phyloP scores from a whole-genome alignment of 75 land plant species.

The Larix kaempferi region DNA sequence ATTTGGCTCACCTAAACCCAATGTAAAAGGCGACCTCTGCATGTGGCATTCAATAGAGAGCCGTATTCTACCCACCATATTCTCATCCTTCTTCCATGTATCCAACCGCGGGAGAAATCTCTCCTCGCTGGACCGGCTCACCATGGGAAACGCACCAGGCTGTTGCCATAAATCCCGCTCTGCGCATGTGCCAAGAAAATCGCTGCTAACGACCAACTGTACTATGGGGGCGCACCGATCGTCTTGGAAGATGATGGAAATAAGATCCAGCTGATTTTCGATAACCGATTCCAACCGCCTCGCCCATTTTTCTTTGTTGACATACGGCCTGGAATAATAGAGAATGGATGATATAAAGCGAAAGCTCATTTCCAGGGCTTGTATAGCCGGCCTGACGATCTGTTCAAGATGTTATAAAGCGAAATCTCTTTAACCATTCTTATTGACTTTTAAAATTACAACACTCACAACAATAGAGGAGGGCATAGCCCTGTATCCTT shows the following conservation, averaged over 20 bases:
- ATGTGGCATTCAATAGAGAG: conserved; percentile 61
- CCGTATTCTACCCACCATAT: conserved; percentile 29
- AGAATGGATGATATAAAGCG: conserved; percentile 57
- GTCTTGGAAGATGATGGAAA: conserved; percentile 49
- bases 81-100: conserved; percentile 57
- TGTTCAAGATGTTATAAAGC: no score
- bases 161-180: conserved; percentile 59
- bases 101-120: conserved; percentile 66
- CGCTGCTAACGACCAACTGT: conserved; percentile 17
- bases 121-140: conserved; percentile 55
- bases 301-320: conserved; percentile 50
- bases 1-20: conserved; percentile 73
- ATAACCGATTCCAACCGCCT: conserved; percentile 51
- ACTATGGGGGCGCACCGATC: conserved; percentile 44
- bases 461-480: no score
- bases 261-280: conserved; percentile 41
- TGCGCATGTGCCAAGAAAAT: conserved; percentile 26
- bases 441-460: no score
- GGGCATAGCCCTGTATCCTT: no score
- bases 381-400: conserved; percentile 51
- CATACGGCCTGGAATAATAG: conserved; percentile 57
- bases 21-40: conserved; percentile 57
- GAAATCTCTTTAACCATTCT: no score
- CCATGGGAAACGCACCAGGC: conserved; percentile 34
- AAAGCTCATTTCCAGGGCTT: conserved; percentile 68